phyloP scores from a whole-genome alignment of 2,329 filamentous ascomycete genomes.

The Talaromyces pinophilus region DNA sequence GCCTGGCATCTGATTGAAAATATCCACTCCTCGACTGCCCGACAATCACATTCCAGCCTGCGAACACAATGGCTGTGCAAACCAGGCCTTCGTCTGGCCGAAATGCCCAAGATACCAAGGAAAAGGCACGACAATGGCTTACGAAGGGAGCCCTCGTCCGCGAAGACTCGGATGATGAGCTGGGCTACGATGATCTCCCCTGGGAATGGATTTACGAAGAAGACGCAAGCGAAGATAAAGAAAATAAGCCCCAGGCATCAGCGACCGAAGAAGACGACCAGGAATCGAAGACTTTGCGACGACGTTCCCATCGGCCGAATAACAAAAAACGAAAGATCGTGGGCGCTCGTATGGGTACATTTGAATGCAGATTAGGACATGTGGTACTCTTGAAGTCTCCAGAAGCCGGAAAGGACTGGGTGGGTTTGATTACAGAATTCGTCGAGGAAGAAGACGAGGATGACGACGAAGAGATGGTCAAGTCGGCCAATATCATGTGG shows the following conservation, averaged over 20 bases:
- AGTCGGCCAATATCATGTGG: slow-evolving; percentile 90
- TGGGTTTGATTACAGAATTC: slow-evolving; percentile 84
- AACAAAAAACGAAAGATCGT: slow-evolving; percentile 59
- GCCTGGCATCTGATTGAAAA: background rate
- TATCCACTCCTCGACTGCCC: background rate
- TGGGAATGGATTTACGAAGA: slow-evolving; percentile 77
- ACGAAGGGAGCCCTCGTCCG: slow-evolving; percentile 64
- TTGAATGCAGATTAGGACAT: slow-evolving; percentile 80
- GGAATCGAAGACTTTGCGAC: slow-evolving; percentile 31
- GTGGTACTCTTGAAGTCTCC: slow-evolving; percentile 84
- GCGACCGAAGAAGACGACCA: slow-evolving; percentile 26
- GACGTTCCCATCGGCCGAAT: slow-evolving; percentile 34
- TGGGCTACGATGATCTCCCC: slow-evolving; percentile 68
- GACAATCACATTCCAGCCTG: background rate
- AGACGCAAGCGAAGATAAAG: slow-evolving; percentile 29
- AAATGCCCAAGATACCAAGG: slow-evolving; percentile 31
- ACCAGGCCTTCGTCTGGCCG: background rate
- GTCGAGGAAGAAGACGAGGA: slow-evolving; percentile 70
- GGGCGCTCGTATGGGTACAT: slow-evolving; percentile 78
- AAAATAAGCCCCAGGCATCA: slow-evolving; percentile 25
- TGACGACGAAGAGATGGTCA: slow-evolving; percentile 54
- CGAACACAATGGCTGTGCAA: slow-evolving; percentile 8
- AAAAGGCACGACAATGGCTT: slow-evolving; percentile 52
- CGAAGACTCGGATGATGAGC: slow-evolving; percentile 87
- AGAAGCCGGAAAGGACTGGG: slow-evolving; percentile 84